Evolutionary conservation across 306 rosid genomes (phyloP).

Genomic region (Vigna hirtella): DNA sequence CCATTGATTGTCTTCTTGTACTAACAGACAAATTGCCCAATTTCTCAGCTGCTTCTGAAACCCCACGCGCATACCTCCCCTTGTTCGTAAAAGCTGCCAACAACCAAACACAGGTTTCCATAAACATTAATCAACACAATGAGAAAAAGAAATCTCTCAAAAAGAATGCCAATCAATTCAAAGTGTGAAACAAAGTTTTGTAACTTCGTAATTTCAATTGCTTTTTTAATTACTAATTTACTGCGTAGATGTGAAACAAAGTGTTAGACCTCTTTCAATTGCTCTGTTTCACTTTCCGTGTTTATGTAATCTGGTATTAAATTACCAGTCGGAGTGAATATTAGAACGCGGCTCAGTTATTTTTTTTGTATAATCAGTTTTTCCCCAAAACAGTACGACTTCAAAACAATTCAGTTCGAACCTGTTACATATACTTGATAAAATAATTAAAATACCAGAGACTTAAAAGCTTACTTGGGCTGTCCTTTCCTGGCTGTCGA

Average conservation of each 20-base stretch:
- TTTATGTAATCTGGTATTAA: no score
- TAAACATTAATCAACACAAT: neutral
- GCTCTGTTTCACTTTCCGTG: no score
- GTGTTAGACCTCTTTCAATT: no score
- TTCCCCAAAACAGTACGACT: no score
- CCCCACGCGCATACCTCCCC: conserved; percentile 65
- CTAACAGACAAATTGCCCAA: conserved; percentile 72
- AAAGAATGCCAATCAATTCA: neutral
- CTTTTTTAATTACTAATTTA: no score
- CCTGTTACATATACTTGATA: neutral
- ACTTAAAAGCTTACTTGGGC: conserved; percentile 64
- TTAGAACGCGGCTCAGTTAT: no score
- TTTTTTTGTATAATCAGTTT: no score
- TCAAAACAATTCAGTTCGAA: no score
- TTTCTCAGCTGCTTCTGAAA: conserved; percentile 79
- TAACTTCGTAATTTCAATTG: no score
- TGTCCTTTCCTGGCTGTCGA: conserved; percentile 77
- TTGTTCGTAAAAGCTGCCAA: conserved; percentile 64
- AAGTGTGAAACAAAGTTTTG: no score
- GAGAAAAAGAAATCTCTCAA: neutral
- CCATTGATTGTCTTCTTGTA: conserved; percentile 59
- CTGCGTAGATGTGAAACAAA: no score
- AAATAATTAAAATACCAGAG: neutral
- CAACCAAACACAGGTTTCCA: conserved; percentile 5
- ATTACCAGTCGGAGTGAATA: no score